A percentile compares a stretch with the other conserved stretches of the same genome.
These are phyloP conservation scores for Theobroma cacao DNA, from an alignment of 345 rosid genomes.

Conservation along the genomic window DNA sequence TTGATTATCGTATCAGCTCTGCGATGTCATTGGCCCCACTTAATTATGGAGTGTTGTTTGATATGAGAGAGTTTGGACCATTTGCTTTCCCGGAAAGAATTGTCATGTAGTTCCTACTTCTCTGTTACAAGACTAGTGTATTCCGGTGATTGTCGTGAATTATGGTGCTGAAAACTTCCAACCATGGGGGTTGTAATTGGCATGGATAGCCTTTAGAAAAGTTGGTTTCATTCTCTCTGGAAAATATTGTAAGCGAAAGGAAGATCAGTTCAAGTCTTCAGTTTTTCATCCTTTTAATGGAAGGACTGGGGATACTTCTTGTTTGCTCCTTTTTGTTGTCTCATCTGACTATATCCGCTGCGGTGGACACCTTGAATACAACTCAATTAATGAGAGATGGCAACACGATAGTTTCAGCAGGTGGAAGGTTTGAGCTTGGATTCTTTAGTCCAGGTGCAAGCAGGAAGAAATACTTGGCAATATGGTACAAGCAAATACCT, in stretches of 20 bases:
- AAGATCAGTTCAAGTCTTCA: slow-evolving; percentile 18
- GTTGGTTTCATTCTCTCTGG: background rate
- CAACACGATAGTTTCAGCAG: slow-evolving; percentile 27
- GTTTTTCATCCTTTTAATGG: slow-evolving; percentile 15
- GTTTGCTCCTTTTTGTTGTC: background rate
- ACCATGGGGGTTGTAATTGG: background rate
- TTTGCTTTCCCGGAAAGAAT: background rate
- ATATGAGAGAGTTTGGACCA: background rate
- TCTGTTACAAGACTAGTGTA: background rate
- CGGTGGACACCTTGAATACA: slow-evolving; percentile 18
- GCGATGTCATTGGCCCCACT: too few relatives aligned
- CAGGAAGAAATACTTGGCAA: slow-evolving; percentile 33
- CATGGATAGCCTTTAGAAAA: background rate
- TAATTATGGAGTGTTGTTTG: too few relatives aligned
- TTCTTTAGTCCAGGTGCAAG: slow-evolving; percentile 29
- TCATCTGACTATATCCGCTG: background rate
- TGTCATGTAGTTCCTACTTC: background rate
- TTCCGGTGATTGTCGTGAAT: background rate
- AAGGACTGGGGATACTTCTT: background rate
- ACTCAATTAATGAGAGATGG: slow-evolving; percentile 24
- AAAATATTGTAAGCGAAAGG: background rate
- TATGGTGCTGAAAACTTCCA: background rate
- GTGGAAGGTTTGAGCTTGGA: slow-evolving; percentile 28
- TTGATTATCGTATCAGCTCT: too few relatives aligned
- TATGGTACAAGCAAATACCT: slow-evolving; percentile 36